Evolutionary conservation across 441 rosid genomes (phyloP), one percentile per base, ranked within the genome.

Genomic region (Gossypium davidsonii): DNA sequence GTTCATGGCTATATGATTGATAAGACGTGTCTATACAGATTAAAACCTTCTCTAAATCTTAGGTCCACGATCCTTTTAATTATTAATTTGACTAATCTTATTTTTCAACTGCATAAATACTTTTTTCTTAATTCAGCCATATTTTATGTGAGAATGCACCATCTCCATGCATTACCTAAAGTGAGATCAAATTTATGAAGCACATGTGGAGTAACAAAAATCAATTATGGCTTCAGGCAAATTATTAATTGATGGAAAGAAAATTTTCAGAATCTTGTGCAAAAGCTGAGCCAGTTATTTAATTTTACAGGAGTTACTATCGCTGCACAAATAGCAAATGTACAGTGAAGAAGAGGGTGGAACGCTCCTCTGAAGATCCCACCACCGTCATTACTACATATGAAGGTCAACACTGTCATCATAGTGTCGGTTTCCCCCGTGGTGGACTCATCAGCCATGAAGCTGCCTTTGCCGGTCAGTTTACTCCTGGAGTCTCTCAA

Each of bases 361-460:
- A 94, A 76, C 79, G 98, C n/a, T 90, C 96, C 23, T 90, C 88
- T 0, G 91, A 91, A 58, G 97, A 94, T 80, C 90, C 96, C 52
- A 72, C 92, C 7, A 72, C 74, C 44, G 97, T 94, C 20, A 90
- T 94, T 65, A 94, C 98, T 9, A 94, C 98, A 37, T 94, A 94
- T 67, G 98, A 94, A 86, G 98, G 98, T 46, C 98, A 94, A 70
- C 98, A 94, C 78, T 90, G 96, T 53, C 98, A 94, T 73, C 98
- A 91, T 12, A 82, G 90, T 0, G 83, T 83, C 48, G 94, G 96
- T 49, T 90, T 88, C 80, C 95, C 91, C 17, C 85, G 93, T 28
- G 94, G 96, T 2, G 90, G 91, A 67, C 71, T 86, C 80, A 83
- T 89, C 67, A 83, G 79, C 52, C 94, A 87, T 15, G 88, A 88